Percentiles rank a stretch among this genome's conserved stretches.
These are phyloP conservation scores for Fistulina hepatica DNA, from an alignment of 1,284 basidiomycete genomes.

Conservation along the genomic window DNA sequence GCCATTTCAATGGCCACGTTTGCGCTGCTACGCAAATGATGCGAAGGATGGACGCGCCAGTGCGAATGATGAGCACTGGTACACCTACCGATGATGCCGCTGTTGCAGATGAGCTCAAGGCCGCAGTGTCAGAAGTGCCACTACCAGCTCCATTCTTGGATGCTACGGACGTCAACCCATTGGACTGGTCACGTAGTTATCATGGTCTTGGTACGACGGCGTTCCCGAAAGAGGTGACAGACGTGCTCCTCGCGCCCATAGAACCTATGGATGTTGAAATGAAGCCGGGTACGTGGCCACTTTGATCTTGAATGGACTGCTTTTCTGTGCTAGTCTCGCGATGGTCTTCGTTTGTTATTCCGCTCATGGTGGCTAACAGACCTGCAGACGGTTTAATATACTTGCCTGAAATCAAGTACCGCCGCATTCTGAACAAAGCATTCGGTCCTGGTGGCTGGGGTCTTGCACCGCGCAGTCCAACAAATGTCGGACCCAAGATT, in stretches of 20 bases:
- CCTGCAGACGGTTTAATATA: constrained; percentile 87
- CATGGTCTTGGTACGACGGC: constrained; percentile 71
- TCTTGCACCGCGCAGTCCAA: constrained; percentile 86
- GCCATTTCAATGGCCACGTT: too few relatives aligned
- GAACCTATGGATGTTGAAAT: constrained; percentile 81
- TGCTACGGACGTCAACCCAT: too few relatives aligned
- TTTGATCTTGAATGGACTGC: too few relatives aligned
- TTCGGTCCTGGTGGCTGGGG: constrained; percentile 99
- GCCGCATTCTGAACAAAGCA: constrained; percentile 87
- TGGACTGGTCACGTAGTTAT: constrained; percentile 89
- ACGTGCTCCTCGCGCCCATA: constrained; percentile 67
- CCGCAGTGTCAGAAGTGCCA: too few relatives aligned
- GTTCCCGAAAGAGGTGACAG: constrained; percentile 68
- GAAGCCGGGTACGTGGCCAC: constrained; percentile 67
- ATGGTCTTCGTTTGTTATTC: not conserved
- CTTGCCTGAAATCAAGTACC: constrained; percentile 96
- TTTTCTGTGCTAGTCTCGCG: too few relatives aligned
- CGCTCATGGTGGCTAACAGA: too few relatives aligned
- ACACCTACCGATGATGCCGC: too few relatives aligned
- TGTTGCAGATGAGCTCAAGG: too few relatives aligned
- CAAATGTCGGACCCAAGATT: constrained; percentile 79
- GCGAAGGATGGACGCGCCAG: too few relatives aligned
- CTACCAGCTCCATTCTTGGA: too few relatives aligned
- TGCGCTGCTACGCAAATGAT: too few relatives aligned
- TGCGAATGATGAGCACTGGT: too few relatives aligned